These are phyloP conservation scores for Lachnellula cervina DNA, from an alignment of 2,329 filamentous ascomycete species.

Conservation along the genomic window DNA sequence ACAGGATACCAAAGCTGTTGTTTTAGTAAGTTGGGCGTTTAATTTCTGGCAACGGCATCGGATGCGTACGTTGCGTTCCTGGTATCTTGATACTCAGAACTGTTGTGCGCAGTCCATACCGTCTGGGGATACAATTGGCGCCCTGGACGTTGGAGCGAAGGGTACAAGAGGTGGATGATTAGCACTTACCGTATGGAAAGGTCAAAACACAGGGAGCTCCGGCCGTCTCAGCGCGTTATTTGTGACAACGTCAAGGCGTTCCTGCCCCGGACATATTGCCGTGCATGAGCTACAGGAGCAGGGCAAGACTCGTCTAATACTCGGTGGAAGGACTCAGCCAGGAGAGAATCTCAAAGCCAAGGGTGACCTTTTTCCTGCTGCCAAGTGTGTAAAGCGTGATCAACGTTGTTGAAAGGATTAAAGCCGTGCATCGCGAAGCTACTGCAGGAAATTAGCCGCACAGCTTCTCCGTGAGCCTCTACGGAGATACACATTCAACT, in stretches of 20 bases:
- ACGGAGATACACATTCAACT: background rate
- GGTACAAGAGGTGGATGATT: too few relatives aligned
- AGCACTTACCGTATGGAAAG: too few relatives aligned
- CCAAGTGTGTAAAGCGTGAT: background rate
- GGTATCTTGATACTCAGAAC: too few relatives aligned
- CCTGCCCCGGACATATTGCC: background rate
- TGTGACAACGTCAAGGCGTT: background rate
- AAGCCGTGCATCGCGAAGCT: background rate
- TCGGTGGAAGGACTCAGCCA: background rate
- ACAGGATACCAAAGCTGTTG: background rate
- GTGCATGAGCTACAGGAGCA: background rate
- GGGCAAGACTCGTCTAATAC: background rate
- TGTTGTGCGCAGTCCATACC: too few relatives aligned
- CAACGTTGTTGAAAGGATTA: background rate
- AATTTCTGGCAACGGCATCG: background rate
- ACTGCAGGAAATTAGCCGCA: background rate
- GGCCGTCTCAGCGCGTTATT: background rate
- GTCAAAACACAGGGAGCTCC: too few relatives aligned
- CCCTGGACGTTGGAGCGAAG: too few relatives aligned
- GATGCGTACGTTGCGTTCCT: background rate
- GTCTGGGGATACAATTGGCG: too few relatives aligned
- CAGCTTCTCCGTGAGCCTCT: background rate
- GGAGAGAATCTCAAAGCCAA: background rate
- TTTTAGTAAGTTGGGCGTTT: background rate
- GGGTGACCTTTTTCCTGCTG: background rate